phyloP scores from a whole-genome alignment of 352 stramenopile genomes.

The Thalassiosira mediterranea region DNA sequence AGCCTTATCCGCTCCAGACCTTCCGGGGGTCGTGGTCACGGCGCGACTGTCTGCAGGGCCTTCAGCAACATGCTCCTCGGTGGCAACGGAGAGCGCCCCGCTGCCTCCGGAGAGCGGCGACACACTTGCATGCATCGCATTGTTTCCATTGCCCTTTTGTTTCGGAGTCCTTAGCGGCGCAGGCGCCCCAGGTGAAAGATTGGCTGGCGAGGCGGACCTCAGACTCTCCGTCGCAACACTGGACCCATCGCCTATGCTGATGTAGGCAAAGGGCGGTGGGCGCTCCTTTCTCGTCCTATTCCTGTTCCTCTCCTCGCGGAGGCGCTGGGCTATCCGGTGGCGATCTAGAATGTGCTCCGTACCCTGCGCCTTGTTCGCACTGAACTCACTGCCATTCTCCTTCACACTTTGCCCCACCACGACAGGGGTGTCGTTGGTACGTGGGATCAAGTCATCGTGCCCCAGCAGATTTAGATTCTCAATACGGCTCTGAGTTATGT shows the following conservation, averaged over 20 bases:
- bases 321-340: neutral
- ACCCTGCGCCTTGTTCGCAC: neutral
- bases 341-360: neutral
- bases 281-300: too few relatives aligned
- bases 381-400: conserved; percentile 7
- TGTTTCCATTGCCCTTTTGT: neutral
- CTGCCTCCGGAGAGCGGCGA: neutral
- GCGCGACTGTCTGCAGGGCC: neutral
- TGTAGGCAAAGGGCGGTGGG: too few relatives aligned
- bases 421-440: neutral
- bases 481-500: neutral
- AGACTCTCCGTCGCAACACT: too few relatives aligned
- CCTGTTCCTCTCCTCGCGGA: neutral
- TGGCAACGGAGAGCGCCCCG: neutral
- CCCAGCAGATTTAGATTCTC: neutral
- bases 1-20: too few relatives aligned
- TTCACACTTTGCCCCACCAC: too few relatives aligned
- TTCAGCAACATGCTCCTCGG: neutral
- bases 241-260: too few relatives aligned
- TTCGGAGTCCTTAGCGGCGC: neutral
- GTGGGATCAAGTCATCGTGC: neutral
- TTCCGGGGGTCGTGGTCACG: too few relatives aligned
- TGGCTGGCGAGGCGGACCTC: too few relatives aligned
- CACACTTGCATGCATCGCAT: too few relatives aligned
- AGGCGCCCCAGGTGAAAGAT: too few relatives aligned